These are phyloP conservation scores for Puccinia hordei DNA, from an alignment of 1,284 basidiomycete genomes.

Conservation along the genomic window DNA sequence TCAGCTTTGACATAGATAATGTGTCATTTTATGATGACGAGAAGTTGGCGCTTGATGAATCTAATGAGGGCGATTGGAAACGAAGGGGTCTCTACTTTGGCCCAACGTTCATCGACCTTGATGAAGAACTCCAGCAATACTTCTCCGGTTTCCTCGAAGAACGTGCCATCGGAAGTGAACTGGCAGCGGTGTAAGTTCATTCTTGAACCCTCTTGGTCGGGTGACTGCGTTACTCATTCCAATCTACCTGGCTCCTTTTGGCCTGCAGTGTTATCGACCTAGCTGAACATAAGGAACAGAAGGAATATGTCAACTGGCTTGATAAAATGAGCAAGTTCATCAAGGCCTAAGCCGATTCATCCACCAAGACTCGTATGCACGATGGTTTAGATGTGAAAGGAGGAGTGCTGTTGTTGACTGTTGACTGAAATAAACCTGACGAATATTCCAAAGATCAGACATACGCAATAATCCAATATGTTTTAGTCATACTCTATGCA, in stretches of 20 bases:
- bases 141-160: constrained; percentile 42
- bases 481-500: too few relatives aligned
- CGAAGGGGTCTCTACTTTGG: constrained; percentile 50
- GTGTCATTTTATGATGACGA: constrained; percentile 50
- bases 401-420: too few relatives aligned
- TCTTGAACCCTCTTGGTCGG: neutral
- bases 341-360: constrained; percentile 25
- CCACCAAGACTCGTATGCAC: too few relatives aligned
- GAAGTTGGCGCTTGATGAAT: constrained; percentile 47
- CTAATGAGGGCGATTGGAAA: constrained; percentile 47
- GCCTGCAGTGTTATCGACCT: constrained; percentile 16
- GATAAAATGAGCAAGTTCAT: constrained; percentile 45
- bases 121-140: constrained; percentile 38
- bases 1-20: constrained; percentile 49
- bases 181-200: constrained; percentile 33
- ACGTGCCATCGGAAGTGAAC: constrained; percentile 46
- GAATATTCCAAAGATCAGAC: too few relatives aligned
- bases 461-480: too few relatives aligned
- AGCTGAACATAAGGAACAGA: constrained; percentile 49
- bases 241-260: neutral
- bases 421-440: too few relatives aligned
- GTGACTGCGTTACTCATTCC: neutral
- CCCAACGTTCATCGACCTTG: constrained; percentile 47
- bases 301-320: constrained; percentile 50
- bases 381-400: too few relatives aligned